Conservation (phyloP, 805 yeast species). For the Scheffersomyces stipitis region DNA sequence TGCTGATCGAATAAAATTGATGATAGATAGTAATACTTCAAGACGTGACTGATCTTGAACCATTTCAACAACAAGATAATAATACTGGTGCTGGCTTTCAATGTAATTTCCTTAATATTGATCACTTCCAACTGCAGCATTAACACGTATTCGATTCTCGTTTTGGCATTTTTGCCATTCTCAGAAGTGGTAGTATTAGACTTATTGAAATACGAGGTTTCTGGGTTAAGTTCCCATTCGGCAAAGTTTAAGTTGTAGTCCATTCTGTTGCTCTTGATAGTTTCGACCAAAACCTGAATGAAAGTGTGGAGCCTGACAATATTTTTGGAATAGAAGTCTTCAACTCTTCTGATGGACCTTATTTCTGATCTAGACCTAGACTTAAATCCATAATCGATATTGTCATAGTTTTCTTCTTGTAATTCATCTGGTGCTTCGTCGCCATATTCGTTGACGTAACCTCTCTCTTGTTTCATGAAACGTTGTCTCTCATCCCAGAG, state of each 20-base stretch:
- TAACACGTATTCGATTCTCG: constrained; percentile 22
- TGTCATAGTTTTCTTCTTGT: constrained; percentile 8
- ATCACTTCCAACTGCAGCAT: constrained; percentile 51
- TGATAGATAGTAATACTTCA: constrained; percentile 75
- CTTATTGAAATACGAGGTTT: constrained; percentile 23
- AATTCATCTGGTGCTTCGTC: constrained; percentile 6
- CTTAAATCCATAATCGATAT: constrained; percentile 37
- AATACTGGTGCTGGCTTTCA: constrained; percentile 59
- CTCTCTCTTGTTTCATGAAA: constrained; percentile 74
- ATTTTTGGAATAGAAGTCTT: constrained; percentile 52
- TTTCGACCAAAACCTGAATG: constrained; percentile 61
- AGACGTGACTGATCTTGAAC: constrained; percentile 75
- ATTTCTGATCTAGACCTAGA: constrained; percentile 35
- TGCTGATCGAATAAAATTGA: constrained; percentile 74
- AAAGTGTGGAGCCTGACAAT: constrained; percentile 62
- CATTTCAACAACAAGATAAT: constrained; percentile 60
- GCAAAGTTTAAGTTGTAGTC: constrained; percentile 36
- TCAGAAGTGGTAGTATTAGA: constrained; percentile 7
- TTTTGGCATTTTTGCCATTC: constrained; percentile 11
- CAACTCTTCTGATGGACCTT: constrained; percentile 53
- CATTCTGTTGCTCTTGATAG: constrained; percentile 52
- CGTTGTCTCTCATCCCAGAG: constrained; percentile 68
- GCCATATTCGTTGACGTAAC: constrained; percentile 34
- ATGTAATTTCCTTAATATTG: constrained; percentile 60
- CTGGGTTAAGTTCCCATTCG: constrained; percentile 36